Conservation (phyloP, 2,329 filamentous ascomycete genomes). For the Aspergillus ochraceoroseus region DNA sequence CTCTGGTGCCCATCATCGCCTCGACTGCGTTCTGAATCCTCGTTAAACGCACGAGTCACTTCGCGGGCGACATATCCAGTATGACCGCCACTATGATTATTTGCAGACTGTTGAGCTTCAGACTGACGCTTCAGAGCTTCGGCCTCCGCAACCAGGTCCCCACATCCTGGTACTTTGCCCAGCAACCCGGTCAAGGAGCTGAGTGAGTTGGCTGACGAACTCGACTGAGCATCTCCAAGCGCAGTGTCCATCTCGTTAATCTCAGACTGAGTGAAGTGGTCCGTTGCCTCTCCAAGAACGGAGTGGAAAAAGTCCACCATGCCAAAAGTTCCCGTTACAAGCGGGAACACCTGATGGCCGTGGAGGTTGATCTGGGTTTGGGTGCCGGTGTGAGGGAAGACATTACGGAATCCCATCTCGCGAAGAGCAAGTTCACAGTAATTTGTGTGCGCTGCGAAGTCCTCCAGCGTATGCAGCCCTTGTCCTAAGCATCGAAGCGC, state of each 20-base stretch:
- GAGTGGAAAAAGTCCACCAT: slow-evolving; percentile 81
- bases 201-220: slow-evolving; percentile 42
- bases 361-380: slow-evolving; percentile 60
- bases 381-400: slow-evolving; percentile 70
- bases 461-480: slow-evolving; percentile 72
- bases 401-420: slow-evolving; percentile 63
- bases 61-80: slow-evolving; percentile 28
- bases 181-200: slow-evolving; percentile 67
- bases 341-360: slow-evolving; percentile 64
- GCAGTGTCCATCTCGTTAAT: slow-evolving; percentile 74
- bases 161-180: slow-evolving; percentile 68
- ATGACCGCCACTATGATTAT: slow-evolving; percentile 39
- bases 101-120: slow-evolving; percentile 60
- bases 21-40: slow-evolving; percentile 12
- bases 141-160: slow-evolving; percentile 63
- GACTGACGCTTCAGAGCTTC: slow-evolving; percentile 57
- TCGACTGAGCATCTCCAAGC: slow-evolving; percentile 62
- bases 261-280: slow-evolving; percentile 80
- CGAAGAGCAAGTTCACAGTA: slow-evolving; percentile 73
- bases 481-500: slow-evolving; percentile 72
- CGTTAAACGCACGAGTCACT: slow-evolving; percentile 15
- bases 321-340: slow-evolving; percentile 70
- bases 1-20: slow-evolving; percentile 9
- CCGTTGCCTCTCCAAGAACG: slow-evolving; percentile 68
- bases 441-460: slow-evolving; percentile 74